phyloP scores from a whole-genome alignment of 164 flowering plant species.

The Vitis riparia region DNA sequence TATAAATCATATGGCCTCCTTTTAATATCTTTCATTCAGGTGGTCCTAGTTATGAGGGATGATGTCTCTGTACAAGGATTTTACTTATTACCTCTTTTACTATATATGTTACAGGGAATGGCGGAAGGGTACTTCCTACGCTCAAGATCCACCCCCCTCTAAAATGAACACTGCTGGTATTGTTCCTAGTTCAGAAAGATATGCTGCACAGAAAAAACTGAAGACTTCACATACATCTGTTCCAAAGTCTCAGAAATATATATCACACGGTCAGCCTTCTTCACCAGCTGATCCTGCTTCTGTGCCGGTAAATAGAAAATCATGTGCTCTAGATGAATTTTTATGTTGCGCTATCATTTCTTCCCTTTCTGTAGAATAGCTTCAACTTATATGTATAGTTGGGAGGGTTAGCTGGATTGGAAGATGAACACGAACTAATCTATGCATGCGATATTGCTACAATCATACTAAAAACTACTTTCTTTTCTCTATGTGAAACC shows the following conservation, averaged over 20 bases:
- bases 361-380: too few relatives aligned
- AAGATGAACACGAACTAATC: too few relatives aligned
- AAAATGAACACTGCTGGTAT: constrained; percentile 3
- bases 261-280: constrained; percentile 17
- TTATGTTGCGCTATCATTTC: too few relatives aligned
- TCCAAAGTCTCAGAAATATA: constrained; percentile 13
- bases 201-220: constrained; percentile 17
- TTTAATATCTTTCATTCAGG: neutral
- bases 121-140: constrained; percentile 16
- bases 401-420: too few relatives aligned
- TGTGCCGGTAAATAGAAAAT: constrained; percentile 17
- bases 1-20: neutral
- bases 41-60: neutral
- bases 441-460: too few relatives aligned
- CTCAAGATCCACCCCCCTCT: constrained; percentile 10
- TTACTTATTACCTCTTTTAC: neutral
- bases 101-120: constrained; percentile 23
- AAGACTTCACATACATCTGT: constrained; percentile 12
- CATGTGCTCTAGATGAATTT: neutral
- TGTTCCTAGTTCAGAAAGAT: constrained; percentile 7
- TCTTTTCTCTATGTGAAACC: too few relatives aligned
- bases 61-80: neutral
- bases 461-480: too few relatives aligned
- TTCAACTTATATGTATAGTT: too few relatives aligned
- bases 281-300: constrained; percentile 20